Conservation (phyloP, 148 eudicot species). For the Chenopodium formosanum region DNA sequence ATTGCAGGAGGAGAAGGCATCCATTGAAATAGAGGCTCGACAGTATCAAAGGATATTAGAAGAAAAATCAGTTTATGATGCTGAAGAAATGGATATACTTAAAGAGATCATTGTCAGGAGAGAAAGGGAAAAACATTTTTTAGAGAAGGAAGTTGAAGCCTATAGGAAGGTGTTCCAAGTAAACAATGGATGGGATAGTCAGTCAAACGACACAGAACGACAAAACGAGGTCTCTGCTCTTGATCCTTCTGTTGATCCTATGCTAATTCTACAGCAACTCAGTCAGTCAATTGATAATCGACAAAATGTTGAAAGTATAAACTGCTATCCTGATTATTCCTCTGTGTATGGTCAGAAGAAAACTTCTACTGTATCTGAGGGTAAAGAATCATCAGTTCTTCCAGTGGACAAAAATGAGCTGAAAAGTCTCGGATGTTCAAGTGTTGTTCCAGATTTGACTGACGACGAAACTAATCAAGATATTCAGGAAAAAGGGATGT, state of each 20-base stretch:
- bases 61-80: conserved; percentile 86
- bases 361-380: conserved; percentile 11
- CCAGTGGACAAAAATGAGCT: conserved; percentile 26
- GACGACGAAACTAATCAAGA: conserved; percentile 27
- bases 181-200: conserved; percentile 38
- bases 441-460: conserved; percentile 17
- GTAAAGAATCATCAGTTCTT: conserved; percentile 19
- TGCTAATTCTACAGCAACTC: conserved; percentile 54
- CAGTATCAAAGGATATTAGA: conserved; percentile 91
- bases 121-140: conserved; percentile 71
- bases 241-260: conserved; percentile 53
- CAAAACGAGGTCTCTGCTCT: conserved; percentile 30
- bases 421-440: conserved; percentile 20
- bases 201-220: conserved; percentile 24
- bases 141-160: conserved; percentile 84
- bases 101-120: conserved; percentile 79
- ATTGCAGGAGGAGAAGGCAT: conserved; percentile 87
- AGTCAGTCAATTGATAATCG: conserved; percentile 45
- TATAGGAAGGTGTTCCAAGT: conserved; percentile 52
- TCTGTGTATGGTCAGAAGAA: conserved; percentile 28
- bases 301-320: conserved; percentile 22
- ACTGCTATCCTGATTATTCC: conserved; percentile 24
- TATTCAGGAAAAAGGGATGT: conserved; percentile 48
- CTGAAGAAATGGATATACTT: conserved; percentile 88
- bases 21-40: conserved; percentile 87